Evolutionary conservation across 1,284 basidiomycete species (phyloP), one percentile per base, ranked within the genome.

Genomic region (Sporisorium reilianum): DNA sequence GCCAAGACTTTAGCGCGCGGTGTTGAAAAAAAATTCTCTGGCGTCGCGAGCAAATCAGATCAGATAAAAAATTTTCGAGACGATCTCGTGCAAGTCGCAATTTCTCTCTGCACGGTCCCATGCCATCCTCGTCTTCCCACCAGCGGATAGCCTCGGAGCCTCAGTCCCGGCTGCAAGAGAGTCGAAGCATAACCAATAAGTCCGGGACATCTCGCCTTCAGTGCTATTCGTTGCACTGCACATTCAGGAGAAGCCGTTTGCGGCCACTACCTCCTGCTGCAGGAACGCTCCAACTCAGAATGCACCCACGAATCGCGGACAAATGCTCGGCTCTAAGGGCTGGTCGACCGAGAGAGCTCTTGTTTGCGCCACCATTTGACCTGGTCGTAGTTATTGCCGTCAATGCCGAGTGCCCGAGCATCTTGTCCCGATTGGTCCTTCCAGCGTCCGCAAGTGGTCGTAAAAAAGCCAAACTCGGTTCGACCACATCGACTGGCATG

Each of bases 1-100:
- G 62, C 62, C 62, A 64, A 64, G 62, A 64, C 45, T 49, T 32
- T n/a, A n/a, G n/a, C n/a, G 51, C 26, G 45, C 50, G 11, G 36
- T 18, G n/a, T 49, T 59, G 49, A 59, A 45, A 54, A 30, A 46
- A 25, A 6, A n/a, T 38, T 23, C 18, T 20, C 38, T 23, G 16
- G 16, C 25, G n/a, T n/a, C 50, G 50, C 50, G 28, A 14, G 34
- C 22, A 48, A 28, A 32, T 55, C 55, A 44, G 55, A 68, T 62
- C 58, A 57, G 59, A 69, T 63, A 64, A 69, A 51, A 34, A 41
- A 42, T 11, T 25, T 44, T 44, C 5, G 22, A 44, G 42, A 25
- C 41, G 41, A 42, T 42, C 42, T 18, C 16, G n/a, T 3, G 16
- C 16, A n/a, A 38, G n/a, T 4, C 14, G n/a, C n/a, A 5, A 5